Conservation (phyloP, 495 filamentous ascomycete genomes). For the Penicillium tannophilum region DNA sequence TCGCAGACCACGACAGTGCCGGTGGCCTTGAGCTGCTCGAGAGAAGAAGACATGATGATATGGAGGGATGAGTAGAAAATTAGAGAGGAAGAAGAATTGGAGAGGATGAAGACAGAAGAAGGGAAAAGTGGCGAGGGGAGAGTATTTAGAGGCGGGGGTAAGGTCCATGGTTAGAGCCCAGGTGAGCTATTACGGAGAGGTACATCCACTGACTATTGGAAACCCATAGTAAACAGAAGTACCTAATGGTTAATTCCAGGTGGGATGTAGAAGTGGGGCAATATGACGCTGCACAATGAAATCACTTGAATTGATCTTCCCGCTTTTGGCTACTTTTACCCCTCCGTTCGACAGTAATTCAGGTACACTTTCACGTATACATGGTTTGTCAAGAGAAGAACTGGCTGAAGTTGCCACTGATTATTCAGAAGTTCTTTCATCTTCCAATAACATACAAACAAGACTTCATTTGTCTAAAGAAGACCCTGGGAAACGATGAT, state of each 20-base stretch:
- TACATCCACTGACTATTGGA: conserved; percentile 17
- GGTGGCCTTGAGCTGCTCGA: conserved; percentile 94
- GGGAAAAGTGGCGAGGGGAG: conserved; percentile 34
- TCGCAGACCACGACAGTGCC: conserved; percentile 98
- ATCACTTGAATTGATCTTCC: conserved; percentile 13
- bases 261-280: conserved; percentile 39
- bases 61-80: neutral
- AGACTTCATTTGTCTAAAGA: neutral
- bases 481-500: conserved; percentile 9
- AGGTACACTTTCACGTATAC: neutral
- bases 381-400: neutral
- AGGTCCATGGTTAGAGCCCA: conserved; percentile 16
- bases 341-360: conserved; percentile 6
- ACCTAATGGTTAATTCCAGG: conserved; percentile 15
- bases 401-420: neutral
- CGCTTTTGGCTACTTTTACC: conserved; percentile 9
- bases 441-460: neutral
- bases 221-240: conserved; percentile 17
- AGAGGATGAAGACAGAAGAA: conserved; percentile 15
- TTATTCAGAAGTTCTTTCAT: neutral
- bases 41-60: conserved; percentile 74
- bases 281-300: conserved; percentile 40
- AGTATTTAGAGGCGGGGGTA: conserved; percentile 32
- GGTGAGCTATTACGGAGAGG: conserved; percentile 16
- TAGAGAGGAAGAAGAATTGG: neutral